Evolutionary conservation across 441 rosid species (phyloP), one percentile per base, ranked within the genome.

Genomic region (Adansonia rubrostipa): DNA sequence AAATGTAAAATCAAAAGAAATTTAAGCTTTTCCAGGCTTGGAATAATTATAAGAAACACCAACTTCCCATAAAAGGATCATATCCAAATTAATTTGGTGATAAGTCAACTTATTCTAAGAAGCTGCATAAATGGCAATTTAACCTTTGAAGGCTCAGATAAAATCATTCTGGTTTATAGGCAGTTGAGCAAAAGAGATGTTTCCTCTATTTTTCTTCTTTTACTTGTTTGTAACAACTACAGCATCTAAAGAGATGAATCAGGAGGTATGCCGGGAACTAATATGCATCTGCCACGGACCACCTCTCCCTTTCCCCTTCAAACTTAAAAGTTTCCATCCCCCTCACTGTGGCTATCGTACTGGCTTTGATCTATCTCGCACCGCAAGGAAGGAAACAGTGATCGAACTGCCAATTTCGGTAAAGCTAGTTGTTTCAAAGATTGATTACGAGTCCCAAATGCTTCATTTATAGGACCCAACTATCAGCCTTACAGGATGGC

Each of bases 361-460:
- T 33, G 14, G n/a, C 15, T 84, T 81, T 68, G 58, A 75, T 17
- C 74, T 82, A 10, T 48, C 80, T 5, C 17, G 80, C 53, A 50
- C 78, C 5, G 0, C 19, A 0, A n/a, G 14, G 5, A 51, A 74
- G 3, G 50, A 36, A 45, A 69, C 66, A 2, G 0, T 74, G 24
- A 47, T 73, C 19, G 78, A 79, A 45, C 78, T 67, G 57, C 78
- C 77, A 10, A 6, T 19, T 0, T 45, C 36, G 4, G 69, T 77
- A 20, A 67, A 74, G 6, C 42, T 78, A 7, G n/a, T 13, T 11
- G 72, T 44, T 36, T 11, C 20, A 44, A n/a, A 45, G n/a, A 45
- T n/a, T 1, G 73, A 47, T 8, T 65, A 53, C 10, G 22, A 0
- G 6, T 64, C 56, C 19, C 5, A 28, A 51, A 13, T 44, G 0